Evolutionary conservation across 352 stramenopile species (phyloP), one percentile per base, ranked within the genome.

Genomic region (Pythium folliculosum): DNA sequence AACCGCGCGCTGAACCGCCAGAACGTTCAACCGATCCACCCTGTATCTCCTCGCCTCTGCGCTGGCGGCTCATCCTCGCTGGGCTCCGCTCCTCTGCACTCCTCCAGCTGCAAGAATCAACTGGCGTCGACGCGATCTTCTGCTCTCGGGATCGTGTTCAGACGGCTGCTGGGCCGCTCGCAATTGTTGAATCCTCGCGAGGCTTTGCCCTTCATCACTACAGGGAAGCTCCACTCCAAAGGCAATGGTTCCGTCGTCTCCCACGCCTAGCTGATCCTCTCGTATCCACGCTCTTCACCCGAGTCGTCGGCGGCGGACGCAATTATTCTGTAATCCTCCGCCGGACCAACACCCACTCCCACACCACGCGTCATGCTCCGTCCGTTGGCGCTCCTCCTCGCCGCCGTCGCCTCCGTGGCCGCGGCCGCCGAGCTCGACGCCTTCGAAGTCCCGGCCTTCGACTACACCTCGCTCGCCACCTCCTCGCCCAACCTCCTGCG

Each of bases 371-470:
- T 17, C 55, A 63, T 63, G 56, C 56, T 63, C 12, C 56, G 56
- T 35, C 44, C 56, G 1, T 25, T 55, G 38, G 53, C 8, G 8
- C 47, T 63, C 19, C n/a, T 48, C 3, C 32, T 65, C 45, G 30
- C 58, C 14, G n/a, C 58, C 12, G 0, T 63, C 25, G 25, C 35
- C 44, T 40, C 48, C 12, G 32, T 47, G 16, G 50, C n/a, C 2
- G 49, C 48, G 14, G 50, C 30, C 32, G 21, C 48, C 16, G 60
- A 78, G 57, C 73, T 72, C 9, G 76, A 80, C 3, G 55, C 72
- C 22, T 90, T 86, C 60, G 56, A 73, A 10, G 64, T 91, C 5
- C 79, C 79, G 16, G 65, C 75, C 30, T 91, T 90, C 61, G 79
- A 89, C 72, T 89, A 85, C 59, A 19, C 62, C 27, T 73, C 76